These are phyloP conservation scores for Suhomyces chickasaworum DNA, from an alignment of 1,139 yeast species.

Conservation along the genomic window DNA sequence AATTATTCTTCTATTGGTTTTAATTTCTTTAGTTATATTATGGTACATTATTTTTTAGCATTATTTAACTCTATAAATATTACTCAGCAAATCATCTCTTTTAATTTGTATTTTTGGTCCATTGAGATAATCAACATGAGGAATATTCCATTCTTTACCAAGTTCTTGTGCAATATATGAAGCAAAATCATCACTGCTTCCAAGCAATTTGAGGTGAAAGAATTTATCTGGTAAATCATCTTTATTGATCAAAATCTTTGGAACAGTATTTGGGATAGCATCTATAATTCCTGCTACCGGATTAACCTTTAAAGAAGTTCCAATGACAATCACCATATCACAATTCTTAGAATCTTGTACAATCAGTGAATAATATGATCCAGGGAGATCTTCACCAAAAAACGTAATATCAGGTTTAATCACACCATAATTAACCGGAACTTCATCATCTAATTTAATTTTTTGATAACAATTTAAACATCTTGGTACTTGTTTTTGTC, in stretches of 20 bases:
- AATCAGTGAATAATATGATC: conserved; percentile 20
- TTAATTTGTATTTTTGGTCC: conserved; percentile 3
- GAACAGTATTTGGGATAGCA: conserved; percentile 64
- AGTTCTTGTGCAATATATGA: conserved; percentile 52
- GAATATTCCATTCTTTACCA: conserved; percentile 17
- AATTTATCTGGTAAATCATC: conserved; percentile 62
- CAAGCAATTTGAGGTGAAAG: conserved; percentile 79
- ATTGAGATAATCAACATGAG: conserved; percentile 11
- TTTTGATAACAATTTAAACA: conserved; percentile 67
- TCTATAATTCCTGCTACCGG: conserved; percentile 93
- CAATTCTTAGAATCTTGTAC: conserved; percentile 39
- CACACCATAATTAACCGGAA: conserved; percentile 41
- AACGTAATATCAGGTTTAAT: conserved; percentile 95
- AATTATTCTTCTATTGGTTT: background rate
- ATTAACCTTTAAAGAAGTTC: conserved; percentile 91
- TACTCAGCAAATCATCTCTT: conserved; percentile 8
- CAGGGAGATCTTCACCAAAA: conserved; percentile 87
- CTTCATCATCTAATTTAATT: conserved; percentile 18
- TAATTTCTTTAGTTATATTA: background rate
- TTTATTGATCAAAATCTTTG: conserved; percentile 79
- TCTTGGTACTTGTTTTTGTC: conserved; percentile 62
- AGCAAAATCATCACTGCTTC: conserved; percentile 85
- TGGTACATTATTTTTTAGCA: conserved; percentile 2
- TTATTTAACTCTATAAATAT: conserved; percentile 12
- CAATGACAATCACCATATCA: conserved; percentile 83